Conservation (phyloP, 2,329 filamentous ascomycete species). For the Atkinsonella texensis region DNA sequence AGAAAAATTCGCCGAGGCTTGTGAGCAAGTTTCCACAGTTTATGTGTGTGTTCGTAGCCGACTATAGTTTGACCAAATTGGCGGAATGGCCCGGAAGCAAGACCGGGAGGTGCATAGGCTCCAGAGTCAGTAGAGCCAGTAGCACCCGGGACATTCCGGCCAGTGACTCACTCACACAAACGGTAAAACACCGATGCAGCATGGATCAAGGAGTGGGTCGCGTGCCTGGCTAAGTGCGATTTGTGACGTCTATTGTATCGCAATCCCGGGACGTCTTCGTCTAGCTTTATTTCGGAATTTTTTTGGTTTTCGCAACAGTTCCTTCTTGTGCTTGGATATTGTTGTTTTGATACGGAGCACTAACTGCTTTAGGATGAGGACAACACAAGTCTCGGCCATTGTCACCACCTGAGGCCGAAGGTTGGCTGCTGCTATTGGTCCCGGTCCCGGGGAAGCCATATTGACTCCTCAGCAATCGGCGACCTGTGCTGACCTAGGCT, state of each 20-base stretch:
- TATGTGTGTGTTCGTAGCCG: neutral
- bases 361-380: too few relatives aligned
- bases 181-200: neutral
- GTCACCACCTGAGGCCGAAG: neutral
- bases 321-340: neutral
- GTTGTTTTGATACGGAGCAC: neutral
- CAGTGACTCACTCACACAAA: neutral
- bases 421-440: too few relatives aligned
- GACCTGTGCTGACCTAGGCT: neutral
- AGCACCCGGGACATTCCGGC: neutral
- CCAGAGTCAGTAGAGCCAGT: too few relatives aligned
- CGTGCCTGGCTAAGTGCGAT: too few relatives aligned
- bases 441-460: neutral
- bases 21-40: neutral
- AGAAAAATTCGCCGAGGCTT: neutral
- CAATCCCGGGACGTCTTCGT: conserved; percentile 4
- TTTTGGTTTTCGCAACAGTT: neutral
- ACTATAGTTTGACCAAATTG: neutral
- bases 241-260: neutral
- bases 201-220: too few relatives aligned
- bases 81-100: neutral
- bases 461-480: neutral
- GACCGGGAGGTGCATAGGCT: too few relatives aligned
- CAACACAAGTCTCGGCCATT: too few relatives aligned
- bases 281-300: neutral